Evolutionary conservation across 1,139 yeast species (phyloP), one percentile per base, ranked within the genome.

Genomic region (Tardiomyces blankii): DNA sequence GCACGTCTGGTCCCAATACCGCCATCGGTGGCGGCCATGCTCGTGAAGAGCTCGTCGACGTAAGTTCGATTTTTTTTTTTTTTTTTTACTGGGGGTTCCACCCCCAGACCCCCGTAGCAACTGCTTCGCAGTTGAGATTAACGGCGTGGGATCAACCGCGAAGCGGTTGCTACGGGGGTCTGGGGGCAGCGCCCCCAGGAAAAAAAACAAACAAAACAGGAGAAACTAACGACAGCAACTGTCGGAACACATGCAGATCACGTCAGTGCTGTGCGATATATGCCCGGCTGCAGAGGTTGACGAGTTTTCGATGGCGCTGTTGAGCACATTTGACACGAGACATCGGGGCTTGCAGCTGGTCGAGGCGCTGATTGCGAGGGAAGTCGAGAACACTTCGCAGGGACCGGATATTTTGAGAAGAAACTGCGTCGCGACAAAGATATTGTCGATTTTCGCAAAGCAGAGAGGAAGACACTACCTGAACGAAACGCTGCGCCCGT

Each of bases 381-480:
- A 87, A 59, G 80, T 86, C 23, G 61, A 68, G 40, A 68, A 66
- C 30, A 79, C 84, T 0, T 65, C 75, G 0, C 74, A 83, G 49
- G 75, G 86, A 13, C 75, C 83, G 38, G 94, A 85, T 57, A 75
- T 86, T 28, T 71, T 87, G 54, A 71, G 96, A 56, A 74, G 94
- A 49, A 87, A 87, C 60, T 82, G 93, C 45, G 83, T 87, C 23
- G 82, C 91, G 39, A 85, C 95, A 0, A 75, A 89, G 56, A 70
- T 86, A 42, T 68, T 86, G 44, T 82, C 89, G 0, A 71, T 83
- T 39, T 80, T 79, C 56, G 83, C 94, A 0, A 78, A 81, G 53
- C 69, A 73, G 21, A 73, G 78, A 53, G 95, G 95, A 0, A 61
- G 64, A 21, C 74, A 70, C 0, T 86, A 84, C 58, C 66, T 87